These are phyloP conservation scores for Spergularia bocconei DNA, from an alignment of 148 eudicot genomes.

Conservation along the genomic window DNA sequence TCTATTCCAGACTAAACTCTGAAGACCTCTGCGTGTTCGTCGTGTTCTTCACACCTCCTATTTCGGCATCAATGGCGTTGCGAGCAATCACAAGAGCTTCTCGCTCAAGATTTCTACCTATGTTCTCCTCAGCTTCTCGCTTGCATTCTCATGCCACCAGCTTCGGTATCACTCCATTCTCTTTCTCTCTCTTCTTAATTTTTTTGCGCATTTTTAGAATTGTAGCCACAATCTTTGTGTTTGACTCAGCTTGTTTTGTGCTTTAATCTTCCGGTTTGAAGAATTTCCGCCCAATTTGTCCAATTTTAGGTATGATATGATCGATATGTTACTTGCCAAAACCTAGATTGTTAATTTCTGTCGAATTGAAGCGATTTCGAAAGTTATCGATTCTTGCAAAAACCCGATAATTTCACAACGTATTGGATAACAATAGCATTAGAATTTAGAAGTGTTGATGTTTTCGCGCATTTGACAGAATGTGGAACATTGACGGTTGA, in stretches of 20 bases:
- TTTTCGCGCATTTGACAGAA: no score
- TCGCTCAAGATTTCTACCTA: constrained; percentile 39
- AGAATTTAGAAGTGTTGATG: no score
- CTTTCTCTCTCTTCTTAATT: not conserved
- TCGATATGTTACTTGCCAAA: not conserved
- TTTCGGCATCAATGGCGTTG: constrained; percentile 48
- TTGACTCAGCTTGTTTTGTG: not conserved
- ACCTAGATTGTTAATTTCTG: not conserved
- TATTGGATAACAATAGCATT: no score
- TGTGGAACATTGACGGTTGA: no score
- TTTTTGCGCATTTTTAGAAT: not conserved
- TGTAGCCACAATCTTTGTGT: not conserved
- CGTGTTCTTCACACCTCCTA: no score
- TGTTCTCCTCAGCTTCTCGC: constrained; percentile 35
- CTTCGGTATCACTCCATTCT: constrained; percentile 47
- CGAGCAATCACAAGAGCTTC: constrained; percentile 40
- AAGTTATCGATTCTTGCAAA: no score
- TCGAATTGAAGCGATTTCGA: no score
- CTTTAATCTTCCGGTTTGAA: not conserved
- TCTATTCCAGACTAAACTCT: no score
- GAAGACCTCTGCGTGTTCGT: no score
- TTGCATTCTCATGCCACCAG: constrained; percentile 93
- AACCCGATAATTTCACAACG: no score
- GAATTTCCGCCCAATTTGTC: not conserved
- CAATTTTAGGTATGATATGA: not conserved